Percentiles rank a stretch among this genome's conserved stretches.
Evolutionary conservation across 805 yeast genomes (phyloP).

Genomic region (Pichia eremophila): DNA sequence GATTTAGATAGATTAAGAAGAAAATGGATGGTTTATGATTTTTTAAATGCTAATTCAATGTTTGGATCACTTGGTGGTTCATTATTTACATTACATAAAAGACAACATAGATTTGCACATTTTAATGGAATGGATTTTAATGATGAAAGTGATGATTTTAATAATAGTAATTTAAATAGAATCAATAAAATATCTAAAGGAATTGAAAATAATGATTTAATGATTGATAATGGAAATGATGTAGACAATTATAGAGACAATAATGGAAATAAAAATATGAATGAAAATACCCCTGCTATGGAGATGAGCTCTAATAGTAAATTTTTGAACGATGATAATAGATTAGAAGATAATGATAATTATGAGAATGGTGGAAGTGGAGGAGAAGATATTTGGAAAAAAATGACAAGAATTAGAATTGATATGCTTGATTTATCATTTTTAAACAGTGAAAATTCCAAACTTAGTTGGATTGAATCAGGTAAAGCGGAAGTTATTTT

Average conservation of each 20-base stretch:
- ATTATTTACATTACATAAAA: conserved; percentile 66
- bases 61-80: conserved; percentile 71
- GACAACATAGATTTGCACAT: conserved; percentile 49
- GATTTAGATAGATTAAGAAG: conserved; percentile 54
- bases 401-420: conserved; percentile 36
- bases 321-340: not conserved
- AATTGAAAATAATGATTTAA: not conserved
- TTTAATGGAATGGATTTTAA: conserved; percentile 26
- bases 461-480: conserved; percentile 63
- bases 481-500: conserved; percentile 65
- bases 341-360: conserved; percentile 14
- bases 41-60: conserved; percentile 59
- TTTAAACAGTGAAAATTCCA: conserved; percentile 24
- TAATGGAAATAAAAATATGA: conserved; percentile 20
- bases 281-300: conserved; percentile 18
- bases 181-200: not conserved
- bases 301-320: not conserved
- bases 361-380: conserved; percentile 20
- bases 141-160: conserved; percentile 5
- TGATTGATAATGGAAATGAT: not conserved
- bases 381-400: conserved; percentile 33
- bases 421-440: conserved; percentile 29
- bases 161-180: not conserved
- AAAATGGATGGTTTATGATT: conserved; percentile 50
- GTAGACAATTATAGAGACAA: not conserved